phyloP scores from a whole-genome alignment of 176 grass and related monocot genomes.

The Guadua angustifolia region DNA sequence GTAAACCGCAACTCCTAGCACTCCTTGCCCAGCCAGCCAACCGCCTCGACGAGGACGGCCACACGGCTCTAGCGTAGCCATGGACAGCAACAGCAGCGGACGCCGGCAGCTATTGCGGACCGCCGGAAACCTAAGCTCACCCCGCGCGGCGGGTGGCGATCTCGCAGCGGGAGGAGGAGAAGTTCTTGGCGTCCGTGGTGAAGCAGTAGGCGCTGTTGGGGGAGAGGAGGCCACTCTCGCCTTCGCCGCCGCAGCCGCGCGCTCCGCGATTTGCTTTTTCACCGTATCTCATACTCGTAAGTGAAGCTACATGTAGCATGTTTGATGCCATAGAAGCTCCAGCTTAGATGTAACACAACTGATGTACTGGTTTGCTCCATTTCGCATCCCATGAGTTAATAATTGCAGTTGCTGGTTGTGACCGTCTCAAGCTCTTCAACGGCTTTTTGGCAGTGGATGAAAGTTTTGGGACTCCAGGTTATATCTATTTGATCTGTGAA shows the following conservation, averaged over 20 bases:
- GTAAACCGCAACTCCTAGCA: too few relatives aligned
- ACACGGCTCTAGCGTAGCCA: too few relatives aligned
- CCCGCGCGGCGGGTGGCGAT: constrained; percentile 13
- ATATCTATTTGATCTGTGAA: constrained; percentile 24
- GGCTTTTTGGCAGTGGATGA: constrained; percentile 72
- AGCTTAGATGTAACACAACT: constrained; percentile 18
- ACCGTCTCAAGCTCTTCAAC: constrained; percentile 54
- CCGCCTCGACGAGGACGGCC: too few relatives aligned
- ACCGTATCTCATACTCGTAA: constrained; percentile 72
- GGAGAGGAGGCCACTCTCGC: constrained; percentile 46
- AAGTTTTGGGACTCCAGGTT: constrained; percentile 78
- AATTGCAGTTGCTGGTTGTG: constrained; percentile 66
- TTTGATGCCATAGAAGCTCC: constrained; percentile 37
- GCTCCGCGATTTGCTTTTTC: constrained; percentile 60
- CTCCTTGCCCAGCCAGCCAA: too few relatives aligned
- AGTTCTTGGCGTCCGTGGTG: constrained; percentile 47
- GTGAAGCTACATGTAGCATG: constrained; percentile 36
- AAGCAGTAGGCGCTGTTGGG: constrained; percentile 48
- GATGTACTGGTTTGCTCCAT: constrained; percentile 39
- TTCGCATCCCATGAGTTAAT: constrained; percentile 25
- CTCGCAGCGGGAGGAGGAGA: constrained; percentile 58
- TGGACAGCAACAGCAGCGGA: constrained; percentile 44
- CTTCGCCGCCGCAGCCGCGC: constrained; percentile 20
- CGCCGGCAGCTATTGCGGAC: constrained; percentile 15
- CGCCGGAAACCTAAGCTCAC: constrained; percentile 39